A percentile compares a stretch with the other conserved stretches of the same genome.
Evolutionary conservation across 2,329 filamentous ascomycete species (phyloP).

Genomic region (Drechslerella stenobrocha): DNA sequence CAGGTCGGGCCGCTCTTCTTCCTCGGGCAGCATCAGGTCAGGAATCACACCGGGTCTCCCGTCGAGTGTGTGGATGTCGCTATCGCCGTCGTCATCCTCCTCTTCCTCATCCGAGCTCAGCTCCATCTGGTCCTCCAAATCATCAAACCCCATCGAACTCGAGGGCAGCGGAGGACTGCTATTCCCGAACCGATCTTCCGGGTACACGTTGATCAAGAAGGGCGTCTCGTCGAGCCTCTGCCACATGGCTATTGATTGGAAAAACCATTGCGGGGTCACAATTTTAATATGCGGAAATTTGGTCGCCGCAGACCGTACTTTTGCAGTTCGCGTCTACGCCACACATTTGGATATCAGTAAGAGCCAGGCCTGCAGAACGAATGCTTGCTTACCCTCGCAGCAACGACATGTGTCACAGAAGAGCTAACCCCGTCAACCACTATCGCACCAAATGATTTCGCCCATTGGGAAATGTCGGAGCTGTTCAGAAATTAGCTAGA

Average conservation of each 20-base stretch:
- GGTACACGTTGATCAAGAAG: conserved; percentile 76
- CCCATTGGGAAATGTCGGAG: conserved; percentile 85
- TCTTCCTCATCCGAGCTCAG: conserved; percentile 59
- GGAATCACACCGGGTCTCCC: conserved; percentile 53
- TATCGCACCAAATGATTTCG: conserved; percentile 77
- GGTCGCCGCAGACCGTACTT: conserved; percentile 78
- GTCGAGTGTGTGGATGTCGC: conserved; percentile 43
- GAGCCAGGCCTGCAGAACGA: conserved; percentile 63
- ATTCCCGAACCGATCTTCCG: conserved; percentile 61
- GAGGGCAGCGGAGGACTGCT: conserved; percentile 56
- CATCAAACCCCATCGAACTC: conserved; percentile 53
- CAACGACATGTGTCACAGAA: conserved; percentile 61
- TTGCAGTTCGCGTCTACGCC: conserved; percentile 76
- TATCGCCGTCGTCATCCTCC: conserved; percentile 53
- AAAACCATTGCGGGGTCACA: conserved; percentile 87
- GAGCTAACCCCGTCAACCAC: conserved; percentile 59
- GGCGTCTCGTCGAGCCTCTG: conserved; percentile 74
- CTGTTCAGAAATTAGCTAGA: conserved; percentile 54
- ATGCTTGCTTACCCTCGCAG: conserved; percentile 55
- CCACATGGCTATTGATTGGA: conserved; percentile 84
- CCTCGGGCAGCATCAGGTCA: conserved; percentile 52
- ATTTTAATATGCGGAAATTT: conserved; percentile 81
- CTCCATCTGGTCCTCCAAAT: conserved; percentile 54
- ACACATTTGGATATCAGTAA: conserved; percentile 69
- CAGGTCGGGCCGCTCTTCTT: conserved; percentile 53